Evolutionary conservation across 352 stramenopile species (phyloP).

Genomic region (Phytopythium oedochilum): DNA sequence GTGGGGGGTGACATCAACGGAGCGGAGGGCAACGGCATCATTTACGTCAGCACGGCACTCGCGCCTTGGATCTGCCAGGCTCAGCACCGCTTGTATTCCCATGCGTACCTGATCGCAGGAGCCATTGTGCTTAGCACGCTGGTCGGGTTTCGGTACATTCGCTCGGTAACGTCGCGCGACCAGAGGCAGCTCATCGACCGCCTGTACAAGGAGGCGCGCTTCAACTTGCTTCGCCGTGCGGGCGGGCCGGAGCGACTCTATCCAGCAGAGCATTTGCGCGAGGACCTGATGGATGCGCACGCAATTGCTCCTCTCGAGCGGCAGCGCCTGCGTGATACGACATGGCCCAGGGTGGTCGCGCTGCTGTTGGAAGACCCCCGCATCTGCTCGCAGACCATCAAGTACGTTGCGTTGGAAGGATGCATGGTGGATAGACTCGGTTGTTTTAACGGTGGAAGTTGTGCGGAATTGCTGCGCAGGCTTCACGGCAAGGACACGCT

Average conservation of each 20-base stretch:
- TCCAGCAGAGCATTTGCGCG: slow-evolving; percentile 47
- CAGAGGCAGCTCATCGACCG: slow-evolving; percentile 50
- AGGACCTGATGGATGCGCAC: slow-evolving; percentile 49
- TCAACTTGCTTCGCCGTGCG: slow-evolving; percentile 44
- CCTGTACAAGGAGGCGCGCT: slow-evolving; percentile 68
- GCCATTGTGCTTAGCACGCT: slow-evolving; percentile 24
- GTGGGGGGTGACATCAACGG: slow-evolving; percentile 38
- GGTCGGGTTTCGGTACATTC: slow-evolving; percentile 25
- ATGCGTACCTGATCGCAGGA: slow-evolving; percentile 33
- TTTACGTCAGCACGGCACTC: slow-evolving; percentile 38
- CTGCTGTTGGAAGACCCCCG: slow-evolving; percentile 56
- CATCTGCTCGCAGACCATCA: slow-evolving; percentile 30
- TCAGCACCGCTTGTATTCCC: slow-evolving; percentile 37
- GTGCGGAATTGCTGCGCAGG: slow-evolving; percentile 10
- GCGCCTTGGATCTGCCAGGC: slow-evolving; percentile 51
- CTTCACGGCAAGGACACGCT: slow-evolving; percentile 35
- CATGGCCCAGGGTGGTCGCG: slow-evolving; percentile 54
- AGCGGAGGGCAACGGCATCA: slow-evolving; percentile 3
- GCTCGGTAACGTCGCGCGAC: slow-evolving; percentile 33
- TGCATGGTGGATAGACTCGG: neutral
- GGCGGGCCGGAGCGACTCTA: slow-evolving; percentile 35
- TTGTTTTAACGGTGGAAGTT: neutral
- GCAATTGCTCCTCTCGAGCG: slow-evolving; percentile 10
- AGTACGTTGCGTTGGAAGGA: slow-evolving; percentile 23
- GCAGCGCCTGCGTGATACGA: slow-evolving; percentile 36